These are phyloP conservation scores for Dipteronia sinensis DNA, from an alignment of 345 rosid species.

Conservation along the genomic window DNA sequence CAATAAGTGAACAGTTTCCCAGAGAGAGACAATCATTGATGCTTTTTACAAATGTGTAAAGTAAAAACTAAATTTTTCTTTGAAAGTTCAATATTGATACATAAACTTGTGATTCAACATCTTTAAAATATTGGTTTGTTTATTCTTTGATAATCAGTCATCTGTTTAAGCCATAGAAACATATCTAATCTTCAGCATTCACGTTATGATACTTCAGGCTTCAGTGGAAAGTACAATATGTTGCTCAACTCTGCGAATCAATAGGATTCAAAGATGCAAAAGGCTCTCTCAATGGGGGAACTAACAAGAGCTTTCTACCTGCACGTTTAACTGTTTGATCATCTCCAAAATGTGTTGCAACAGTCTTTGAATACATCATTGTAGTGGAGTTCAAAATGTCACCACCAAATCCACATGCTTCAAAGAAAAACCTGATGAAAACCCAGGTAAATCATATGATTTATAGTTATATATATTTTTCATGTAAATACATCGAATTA, in stretches of 20 bases:
- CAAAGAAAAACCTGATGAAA: constrained; percentile 67
- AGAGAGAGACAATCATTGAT: not conserved
- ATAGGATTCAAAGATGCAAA: constrained; percentile 12
- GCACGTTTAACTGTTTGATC: constrained; percentile 31
- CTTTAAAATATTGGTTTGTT: not conserved
- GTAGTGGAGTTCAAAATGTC: constrained; percentile 83
- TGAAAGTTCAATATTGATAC: not conserved
- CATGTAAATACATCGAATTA: not conserved
- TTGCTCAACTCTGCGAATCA: constrained; percentile 5
- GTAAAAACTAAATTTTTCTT: not conserved
- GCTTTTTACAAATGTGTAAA: not conserved
- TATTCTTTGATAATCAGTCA: not conserved
- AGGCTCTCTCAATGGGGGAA: constrained; percentile 32
- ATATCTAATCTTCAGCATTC: not conserved
- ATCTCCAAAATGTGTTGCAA: constrained; percentile 27
- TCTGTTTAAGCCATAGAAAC: not conserved
- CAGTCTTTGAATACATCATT: constrained; percentile 70
- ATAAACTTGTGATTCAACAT: not conserved
- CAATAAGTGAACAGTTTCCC: not conserved
- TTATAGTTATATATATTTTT: not conserved
- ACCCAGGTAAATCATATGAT: constrained; percentile 6
- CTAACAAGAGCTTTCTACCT: constrained; percentile 40
- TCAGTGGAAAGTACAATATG: not conserved
- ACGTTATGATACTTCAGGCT: not conserved
- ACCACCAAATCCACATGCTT: constrained; percentile 84